A percentile compares a stretch with the other conserved stretches of the same genome.
Conservation (phyloP, 1,284 basidiomycete species). For the Amylostereum areolatum region DNA sequence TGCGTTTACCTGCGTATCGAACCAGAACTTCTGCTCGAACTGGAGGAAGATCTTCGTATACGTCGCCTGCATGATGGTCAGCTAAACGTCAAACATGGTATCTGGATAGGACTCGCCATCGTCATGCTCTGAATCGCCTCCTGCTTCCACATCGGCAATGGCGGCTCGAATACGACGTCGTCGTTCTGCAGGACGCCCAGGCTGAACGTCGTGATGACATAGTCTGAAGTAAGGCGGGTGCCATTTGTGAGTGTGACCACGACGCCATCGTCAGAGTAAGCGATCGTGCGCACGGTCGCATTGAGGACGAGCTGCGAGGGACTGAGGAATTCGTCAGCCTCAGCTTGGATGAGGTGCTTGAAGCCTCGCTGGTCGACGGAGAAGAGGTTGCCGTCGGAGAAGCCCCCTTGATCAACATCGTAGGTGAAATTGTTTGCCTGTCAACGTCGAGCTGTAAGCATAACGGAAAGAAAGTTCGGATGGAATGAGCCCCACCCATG, state of each 20-base stretch:
- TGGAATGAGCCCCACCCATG: constrained; percentile 38
- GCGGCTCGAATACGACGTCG: constrained; percentile 50
- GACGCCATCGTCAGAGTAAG: constrained; percentile 39
- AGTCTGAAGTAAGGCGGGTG: constrained; percentile 23
- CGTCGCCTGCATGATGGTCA: constrained; percentile 31
- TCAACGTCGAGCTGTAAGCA: constrained; percentile 2
- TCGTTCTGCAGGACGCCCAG: constrained; percentile 45
- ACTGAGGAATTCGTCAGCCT: constrained; percentile 48
- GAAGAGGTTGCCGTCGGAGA: constrained; percentile 50
- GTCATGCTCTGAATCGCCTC: constrained; percentile 62
- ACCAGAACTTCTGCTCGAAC: constrained; percentile 65
- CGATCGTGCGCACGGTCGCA: constrained; percentile 44
- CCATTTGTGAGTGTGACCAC: constrained; percentile 41
- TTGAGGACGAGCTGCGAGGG: constrained; percentile 42
- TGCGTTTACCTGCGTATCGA: constrained; percentile 47
- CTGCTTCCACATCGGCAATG: constrained; percentile 53
- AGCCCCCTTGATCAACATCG: constrained; percentile 44
- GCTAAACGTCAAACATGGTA: neutral
- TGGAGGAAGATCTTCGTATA: constrained; percentile 71
- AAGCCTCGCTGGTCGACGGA: constrained; percentile 59
- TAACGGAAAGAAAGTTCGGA: neutral
- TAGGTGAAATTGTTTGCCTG: constrained; percentile 67
- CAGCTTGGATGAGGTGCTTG: constrained; percentile 46
- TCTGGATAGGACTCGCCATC: constrained; percentile 38
- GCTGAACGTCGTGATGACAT: constrained; percentile 25